Evolutionary conservation across 2,329 filamentous ascomycete genomes (phyloP).

Genomic region (Aspergillus luchuensis): DNA sequence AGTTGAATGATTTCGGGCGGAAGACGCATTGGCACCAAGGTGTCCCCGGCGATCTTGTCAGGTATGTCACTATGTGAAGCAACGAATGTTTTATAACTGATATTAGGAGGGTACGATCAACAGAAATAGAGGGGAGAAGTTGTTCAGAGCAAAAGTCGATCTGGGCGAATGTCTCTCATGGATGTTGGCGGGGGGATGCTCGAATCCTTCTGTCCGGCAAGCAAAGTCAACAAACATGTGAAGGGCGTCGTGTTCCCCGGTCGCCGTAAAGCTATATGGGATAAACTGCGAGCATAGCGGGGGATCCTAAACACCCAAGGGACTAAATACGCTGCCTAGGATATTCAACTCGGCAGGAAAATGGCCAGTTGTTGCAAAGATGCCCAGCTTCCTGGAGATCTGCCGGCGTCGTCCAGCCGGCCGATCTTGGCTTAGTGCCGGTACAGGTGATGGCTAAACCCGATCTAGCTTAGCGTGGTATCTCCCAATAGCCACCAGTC

Average conservation of each 20-base stretch:
- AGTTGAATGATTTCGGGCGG: constrained; percentile 17
- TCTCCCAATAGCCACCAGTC: not conserved
- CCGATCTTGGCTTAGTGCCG: not conserved
- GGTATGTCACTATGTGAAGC: not conserved
- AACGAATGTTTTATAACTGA: not conserved
- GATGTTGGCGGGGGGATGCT: not conserved
- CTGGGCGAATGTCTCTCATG: not conserved
- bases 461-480: not conserved
- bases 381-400: not conserved
- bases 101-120: not conserved
- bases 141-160: not conserved
- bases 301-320: not conserved
- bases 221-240: not conserved
- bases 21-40: not conserved
- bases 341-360: not conserved
- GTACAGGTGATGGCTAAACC: not conserved
- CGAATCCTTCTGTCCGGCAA: not conserved
- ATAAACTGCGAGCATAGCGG: not conserved
- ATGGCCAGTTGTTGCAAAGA: not conserved
- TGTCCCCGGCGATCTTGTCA: not conserved
- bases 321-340: not conserved
- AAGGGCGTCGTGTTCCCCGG: not conserved
- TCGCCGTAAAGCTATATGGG: not conserved
- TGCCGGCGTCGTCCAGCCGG: not conserved
- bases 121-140: not conserved